These are phyloP conservation scores for Rhizopogon salebrosus DNA, from an alignment of 768 basidiomycete species.

Conservation along the genomic window DNA sequence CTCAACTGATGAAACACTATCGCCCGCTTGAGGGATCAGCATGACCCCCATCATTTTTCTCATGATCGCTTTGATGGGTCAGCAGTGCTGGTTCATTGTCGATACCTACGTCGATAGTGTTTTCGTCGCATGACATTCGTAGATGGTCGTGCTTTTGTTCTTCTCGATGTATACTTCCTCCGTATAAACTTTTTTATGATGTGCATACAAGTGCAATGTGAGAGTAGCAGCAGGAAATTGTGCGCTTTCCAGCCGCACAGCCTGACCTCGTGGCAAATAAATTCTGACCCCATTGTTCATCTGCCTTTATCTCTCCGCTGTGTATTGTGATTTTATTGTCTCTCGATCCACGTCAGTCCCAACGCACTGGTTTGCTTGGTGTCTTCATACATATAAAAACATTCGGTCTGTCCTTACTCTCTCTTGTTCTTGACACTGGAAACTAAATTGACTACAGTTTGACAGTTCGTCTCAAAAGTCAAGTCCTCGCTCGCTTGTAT, in stretches of 20 bases:
- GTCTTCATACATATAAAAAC: background rate
- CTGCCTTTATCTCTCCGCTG: background rate
- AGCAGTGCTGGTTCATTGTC: background rate
- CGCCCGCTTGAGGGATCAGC: conserved; percentile 43
- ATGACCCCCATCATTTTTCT: conserved; percentile 12
- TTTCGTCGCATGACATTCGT: conserved; percentile 3
- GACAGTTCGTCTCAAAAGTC: no score
- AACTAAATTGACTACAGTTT: background rate
- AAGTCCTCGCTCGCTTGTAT: background rate
- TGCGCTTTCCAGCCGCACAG: no score
- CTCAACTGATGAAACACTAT: conserved; percentile 68
- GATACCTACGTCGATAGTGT: conserved; percentile 1
- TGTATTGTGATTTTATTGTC: background rate
- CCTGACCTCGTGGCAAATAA: no score
- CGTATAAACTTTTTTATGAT: conserved; percentile 8
- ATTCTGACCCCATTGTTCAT: background rate
- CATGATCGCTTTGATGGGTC: conserved; percentile 2
- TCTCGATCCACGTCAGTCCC: background rate
- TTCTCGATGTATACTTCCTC: conserved; percentile 3
- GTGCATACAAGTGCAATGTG: background rate
- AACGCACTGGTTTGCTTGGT: background rate
- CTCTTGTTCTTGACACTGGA: background rate
- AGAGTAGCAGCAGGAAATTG: background rate
- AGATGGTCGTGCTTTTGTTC: conserved; percentile 9
- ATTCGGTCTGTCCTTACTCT: background rate